These are phyloP conservation scores for Pythium rhizo-oryzae DNA, from an alignment of 352 stramenopile species.

Conservation along the genomic window DNA sequence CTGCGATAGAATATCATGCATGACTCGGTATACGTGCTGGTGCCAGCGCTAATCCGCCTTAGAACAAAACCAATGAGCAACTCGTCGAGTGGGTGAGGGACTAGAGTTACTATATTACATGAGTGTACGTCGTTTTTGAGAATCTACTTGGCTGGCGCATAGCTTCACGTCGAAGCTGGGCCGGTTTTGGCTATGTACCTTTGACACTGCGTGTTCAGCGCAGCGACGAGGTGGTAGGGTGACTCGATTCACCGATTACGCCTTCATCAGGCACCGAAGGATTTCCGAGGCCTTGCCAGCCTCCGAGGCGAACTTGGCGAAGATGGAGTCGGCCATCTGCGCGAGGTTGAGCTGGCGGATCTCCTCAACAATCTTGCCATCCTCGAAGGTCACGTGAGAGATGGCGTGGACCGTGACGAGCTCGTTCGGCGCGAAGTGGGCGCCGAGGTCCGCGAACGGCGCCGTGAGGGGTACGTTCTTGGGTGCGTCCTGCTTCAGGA, in stretches of 20 bases:
- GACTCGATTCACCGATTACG: conserved; percentile 25
- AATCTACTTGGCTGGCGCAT: conserved; percentile 11
- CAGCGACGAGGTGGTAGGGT: conserved; percentile 15
- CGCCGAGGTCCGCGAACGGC: conserved; percentile 63
- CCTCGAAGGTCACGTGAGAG: conserved; percentile 82
- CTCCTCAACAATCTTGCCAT: conserved; percentile 78
- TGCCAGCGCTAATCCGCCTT: not conserved
- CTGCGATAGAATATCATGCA: conserved; percentile 10
- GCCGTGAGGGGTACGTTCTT: conserved; percentile 62
- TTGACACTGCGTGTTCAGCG: conserved; percentile 2
- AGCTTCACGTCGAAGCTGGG: not conserved
- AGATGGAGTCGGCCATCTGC: conserved; percentile 53
- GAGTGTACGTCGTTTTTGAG: conserved; percentile 20
- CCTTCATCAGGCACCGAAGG: conserved; percentile 52
- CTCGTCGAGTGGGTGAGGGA: conserved; percentile 2
- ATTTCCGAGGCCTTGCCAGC: conserved; percentile 59
- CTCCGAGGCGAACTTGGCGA: conserved; percentile 57
- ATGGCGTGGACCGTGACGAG: conserved; percentile 71
- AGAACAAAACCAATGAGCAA: not conserved
- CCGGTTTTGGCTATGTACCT: conserved; percentile 12
- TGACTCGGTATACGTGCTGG: not conserved
- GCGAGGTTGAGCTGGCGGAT: conserved; percentile 74
- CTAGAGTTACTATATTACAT: conserved; percentile 33
- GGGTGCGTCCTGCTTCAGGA: conserved; percentile 49
- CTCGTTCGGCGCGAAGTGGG: conserved; percentile 51